Evolutionary conservation across 2,329 filamentous ascomycete species (phyloP), one percentile per base, ranked within the genome.

Genomic region (Neoarthrinium moseri): DNA sequence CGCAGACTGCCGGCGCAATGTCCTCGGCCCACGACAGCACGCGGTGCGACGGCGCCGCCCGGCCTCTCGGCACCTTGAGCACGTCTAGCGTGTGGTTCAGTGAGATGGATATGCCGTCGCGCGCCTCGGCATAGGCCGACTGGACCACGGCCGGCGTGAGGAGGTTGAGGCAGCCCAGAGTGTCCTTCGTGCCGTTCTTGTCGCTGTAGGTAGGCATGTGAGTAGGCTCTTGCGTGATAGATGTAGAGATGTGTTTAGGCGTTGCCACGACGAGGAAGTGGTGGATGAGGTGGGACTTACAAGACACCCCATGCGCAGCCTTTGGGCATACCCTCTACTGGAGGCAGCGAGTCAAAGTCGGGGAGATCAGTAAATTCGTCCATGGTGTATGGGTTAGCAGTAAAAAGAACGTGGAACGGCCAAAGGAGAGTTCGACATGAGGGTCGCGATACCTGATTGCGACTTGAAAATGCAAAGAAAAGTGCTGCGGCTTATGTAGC

Each of bases 241-340:
- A 34, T 34, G 32, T 8, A 15, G 8, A 34, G n/a, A 15, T 7
- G 15, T n/a, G 17, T 36, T 36, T 36, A 7, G n/a, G 13, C n/a
- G 20, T 3, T 20, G 29, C 7, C 12, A 18, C 3, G 6, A 7
- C 12, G 4, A 7, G 29, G 12, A 7, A 15, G 4, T 32, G 4
- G 29, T 5, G 29, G 15, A 15, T 12, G 29, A 32, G 15, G 4
- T 12, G 29, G 29, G 7, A 34, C 47, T 43, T 46, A 47, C 47
- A 49, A 49, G 4, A 49, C 4, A 15, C 47, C 47, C 47, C 47
- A 49, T 4, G 43, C 47, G 21, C 43, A 49, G 1, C 47, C 47
- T n/a, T 38, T 26, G 0, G 47, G 44, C 43, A 49, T 43, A 4
- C 44, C 47, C 2, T 46, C 34, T 0, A 46, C 47, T 4, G 32